A percentile compares a stretch with the other conserved stretches of the same genome.
phyloP scores from a whole-genome alignment of 768 basidiomycete species.

The Glaciozyma martinii region DNA sequence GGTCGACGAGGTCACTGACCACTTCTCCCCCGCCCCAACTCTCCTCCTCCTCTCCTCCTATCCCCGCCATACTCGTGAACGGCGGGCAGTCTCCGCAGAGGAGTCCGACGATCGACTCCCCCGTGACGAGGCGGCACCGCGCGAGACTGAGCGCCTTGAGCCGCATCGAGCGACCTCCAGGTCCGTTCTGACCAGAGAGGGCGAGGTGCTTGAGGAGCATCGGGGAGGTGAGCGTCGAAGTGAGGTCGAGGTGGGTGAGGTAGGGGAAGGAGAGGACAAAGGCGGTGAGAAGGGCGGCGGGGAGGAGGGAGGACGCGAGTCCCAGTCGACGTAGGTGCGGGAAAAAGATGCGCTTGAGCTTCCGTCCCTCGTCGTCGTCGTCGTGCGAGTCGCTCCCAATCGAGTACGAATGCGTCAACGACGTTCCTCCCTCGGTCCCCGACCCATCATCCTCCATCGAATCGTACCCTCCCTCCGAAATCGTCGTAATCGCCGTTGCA shows the following conservation, averaged over 20 bases:
- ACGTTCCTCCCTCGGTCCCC: not conserved
- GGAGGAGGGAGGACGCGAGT: slow-evolving; percentile 67
- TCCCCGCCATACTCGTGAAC: slow-evolving; percentile 22
- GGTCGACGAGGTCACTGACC: slow-evolving; percentile 49
- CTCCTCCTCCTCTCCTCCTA: slow-evolving; percentile 15
- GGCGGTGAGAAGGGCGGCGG: slow-evolving; percentile 56
- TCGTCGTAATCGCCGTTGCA: not conserved
- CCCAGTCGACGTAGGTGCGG: slow-evolving; percentile 59
- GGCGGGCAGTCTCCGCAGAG: slow-evolving; percentile 32
- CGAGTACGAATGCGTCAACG: not conserved
- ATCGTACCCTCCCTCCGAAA: slow-evolving; percentile 34
- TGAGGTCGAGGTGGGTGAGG: slow-evolving; percentile 83
- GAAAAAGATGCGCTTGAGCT: slow-evolving; percentile 30
- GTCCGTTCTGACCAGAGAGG: slow-evolving; percentile 42
- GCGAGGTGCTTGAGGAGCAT: slow-evolving; percentile 64
- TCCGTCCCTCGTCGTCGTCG: slow-evolving; percentile 12
- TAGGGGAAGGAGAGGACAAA: slow-evolving; percentile 75
- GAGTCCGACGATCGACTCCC: slow-evolving; percentile 58
- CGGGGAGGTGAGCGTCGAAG: slow-evolving; percentile 70
- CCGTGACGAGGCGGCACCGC: slow-evolving; percentile 73
- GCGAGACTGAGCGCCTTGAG: slow-evolving; percentile 74
- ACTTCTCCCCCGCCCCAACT: slow-evolving; percentile 27
- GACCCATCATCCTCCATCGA: slow-evolving; percentile 44
- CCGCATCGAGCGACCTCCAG: slow-evolving; percentile 47
- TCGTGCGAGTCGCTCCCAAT: slow-evolving; percentile 4